Base-by-base conservation (phyloP, 2,329 filamentous ascomycete genomes). In the Lomentospora prolificans region DNA sequence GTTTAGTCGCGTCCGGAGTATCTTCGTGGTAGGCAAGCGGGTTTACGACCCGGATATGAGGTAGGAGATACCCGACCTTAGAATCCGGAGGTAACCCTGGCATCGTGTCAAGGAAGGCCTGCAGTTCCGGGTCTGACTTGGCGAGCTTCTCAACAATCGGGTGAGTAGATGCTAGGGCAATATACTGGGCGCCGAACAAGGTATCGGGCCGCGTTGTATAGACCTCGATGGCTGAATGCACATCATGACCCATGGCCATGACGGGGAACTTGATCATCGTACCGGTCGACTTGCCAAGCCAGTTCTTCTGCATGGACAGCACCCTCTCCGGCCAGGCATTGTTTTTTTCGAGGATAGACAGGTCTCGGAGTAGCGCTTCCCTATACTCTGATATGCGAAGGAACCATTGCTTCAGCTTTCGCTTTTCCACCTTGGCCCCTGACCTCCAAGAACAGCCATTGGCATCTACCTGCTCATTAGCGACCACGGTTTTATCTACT, bases 391-490 rank as follows among this genome's bases (percentile, higher is more conserved):
- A 92, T 64, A 94, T 95, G 59, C 84, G 84, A 60, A 95, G 81
- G 67, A 95, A 95, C 90, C 90, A 96, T 69, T 96, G 90, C 70
- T 87, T 89, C 51, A 95, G 74, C 61, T 81, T 81, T 58, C 82
- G 75, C 71, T 90, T 87, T 69, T 94, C 86, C 17, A 95, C 89
- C 66, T 87, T 85, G 52, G 88, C 90, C 8, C 90, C 90, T 1
- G 89, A 94, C 57, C 90, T 81, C 90, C 90, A 96, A 2, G 90
- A 95, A 62, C 76, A 82, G 30, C 90, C 90, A 64, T 89, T 86
- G 52, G 86, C 79, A 66, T 95, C 89, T n/a, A 95, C 89, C 70
- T 96, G 90, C 69, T 96, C 90, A 66, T 96, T 96, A 9, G 90
- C 90, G 58, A 96, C 75, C 14, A 96, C 90, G 0, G 90, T 96